Evolutionary conservation across 371 early-diverging fungal species (phyloP).

Genomic region (Haplosporangium sp.): DNA sequence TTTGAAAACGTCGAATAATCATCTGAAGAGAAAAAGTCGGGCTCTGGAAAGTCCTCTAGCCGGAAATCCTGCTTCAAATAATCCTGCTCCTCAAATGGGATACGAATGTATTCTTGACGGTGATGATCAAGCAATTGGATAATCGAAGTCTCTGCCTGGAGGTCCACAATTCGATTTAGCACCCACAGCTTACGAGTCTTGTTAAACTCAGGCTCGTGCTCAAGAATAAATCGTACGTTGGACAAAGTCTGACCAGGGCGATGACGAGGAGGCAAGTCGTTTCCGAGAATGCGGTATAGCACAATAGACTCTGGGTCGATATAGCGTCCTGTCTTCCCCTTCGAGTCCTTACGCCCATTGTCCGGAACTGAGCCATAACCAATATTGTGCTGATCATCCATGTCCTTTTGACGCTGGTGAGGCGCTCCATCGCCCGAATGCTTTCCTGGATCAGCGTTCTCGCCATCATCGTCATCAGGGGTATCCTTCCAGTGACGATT

Average conservation of each 20-base stretch:
- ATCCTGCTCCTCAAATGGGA: slow-evolving; percentile 70
- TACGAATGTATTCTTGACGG: slow-evolving; percentile 66
- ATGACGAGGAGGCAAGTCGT: slow-evolving; percentile 79
- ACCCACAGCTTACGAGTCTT: slow-evolving; percentile 73
- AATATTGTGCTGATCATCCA: background rate
- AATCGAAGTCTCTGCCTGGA: slow-evolving; percentile 66
- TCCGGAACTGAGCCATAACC: slow-evolving; percentile 10
- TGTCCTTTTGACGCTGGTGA: slow-evolving; percentile 2
- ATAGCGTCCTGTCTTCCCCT: background rate
- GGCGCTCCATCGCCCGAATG: slow-evolving; percentile 3
- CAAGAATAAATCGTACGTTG: slow-evolving; percentile 74
- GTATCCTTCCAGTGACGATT: slow-evolving; percentile 10
- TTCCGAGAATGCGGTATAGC: slow-evolving; percentile 77
- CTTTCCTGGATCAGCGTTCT: slow-evolving; percentile 1
- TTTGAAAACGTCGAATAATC: slow-evolving; percentile 71
- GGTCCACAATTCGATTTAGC: slow-evolving; percentile 76
- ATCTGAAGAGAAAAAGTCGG: slow-evolving; percentile 75
- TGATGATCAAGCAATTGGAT: slow-evolving; percentile 66
- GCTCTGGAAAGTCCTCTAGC: slow-evolving; percentile 73
- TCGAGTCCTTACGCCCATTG: background rate
- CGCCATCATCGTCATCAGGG: slow-evolving; percentile 1
- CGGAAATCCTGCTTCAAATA: slow-evolving; percentile 71
- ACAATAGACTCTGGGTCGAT: slow-evolving; percentile 63
- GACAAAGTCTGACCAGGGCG: slow-evolving; percentile 74
- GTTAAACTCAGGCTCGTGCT: slow-evolving; percentile 72